Percentiles rank a stretch among this genome's conserved stretches.
Evolutionary conservation across 495 filamentous ascomycete species (phyloP).

Genomic region (Aspergillus carlsbadensis): DNA sequence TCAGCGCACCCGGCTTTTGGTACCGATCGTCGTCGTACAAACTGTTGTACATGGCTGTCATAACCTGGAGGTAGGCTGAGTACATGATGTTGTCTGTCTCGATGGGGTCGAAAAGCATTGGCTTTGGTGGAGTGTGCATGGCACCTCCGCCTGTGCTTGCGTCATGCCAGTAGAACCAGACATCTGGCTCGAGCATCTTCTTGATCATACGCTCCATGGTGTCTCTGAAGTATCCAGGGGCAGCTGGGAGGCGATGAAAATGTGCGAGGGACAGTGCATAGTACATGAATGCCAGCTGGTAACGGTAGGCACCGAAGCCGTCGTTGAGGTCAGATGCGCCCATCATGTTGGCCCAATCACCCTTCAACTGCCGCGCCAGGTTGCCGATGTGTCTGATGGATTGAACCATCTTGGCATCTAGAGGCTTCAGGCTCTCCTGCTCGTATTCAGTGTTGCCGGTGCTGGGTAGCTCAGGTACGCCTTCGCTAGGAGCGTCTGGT

Average conservation of each 20-base stretch:
- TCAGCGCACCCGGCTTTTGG: conserved; percentile 2
- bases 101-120: background rate
- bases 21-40: conserved; percentile 5
- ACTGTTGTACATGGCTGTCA: conserved; percentile 3
- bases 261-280: conserved; percentile 2
- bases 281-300: background rate
- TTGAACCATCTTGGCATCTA: background rate
- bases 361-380: conserved; percentile 1
- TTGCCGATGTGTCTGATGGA: conserved; percentile 6
- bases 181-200: conserved; percentile 1
- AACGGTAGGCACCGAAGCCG: conserved; percentile 6
- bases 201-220: conserved; percentile 3
- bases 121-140: background rate
- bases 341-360: conserved; percentile 9
- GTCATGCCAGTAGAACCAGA: conserved; percentile 11
- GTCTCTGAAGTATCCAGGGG: background rate
- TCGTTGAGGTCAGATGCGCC: conserved; percentile 3
- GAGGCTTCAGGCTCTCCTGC: background rate
- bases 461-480: background rate
- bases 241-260: background rate
- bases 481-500: background rate
- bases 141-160: conserved; percentile 1
- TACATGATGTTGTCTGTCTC: conserved; percentile 10
- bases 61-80: background rate
- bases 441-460: background rate